Evolutionary conservation across 2,329 filamentous ascomycete genomes (phyloP).

Genomic region (Thelonectria rubi): DNA sequence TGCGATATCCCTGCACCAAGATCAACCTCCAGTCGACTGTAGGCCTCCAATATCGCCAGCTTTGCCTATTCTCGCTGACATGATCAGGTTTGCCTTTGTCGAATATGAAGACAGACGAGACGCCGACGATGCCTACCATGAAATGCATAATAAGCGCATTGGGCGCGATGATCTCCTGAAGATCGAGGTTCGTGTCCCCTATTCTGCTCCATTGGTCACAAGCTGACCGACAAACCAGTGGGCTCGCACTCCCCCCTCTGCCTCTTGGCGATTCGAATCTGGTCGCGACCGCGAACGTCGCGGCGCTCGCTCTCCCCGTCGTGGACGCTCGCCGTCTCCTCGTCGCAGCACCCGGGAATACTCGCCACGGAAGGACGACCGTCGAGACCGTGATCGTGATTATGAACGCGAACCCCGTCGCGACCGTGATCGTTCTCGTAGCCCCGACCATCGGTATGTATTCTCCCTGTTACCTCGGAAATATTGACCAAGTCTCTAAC

Average conservation of each 20-base stretch:
- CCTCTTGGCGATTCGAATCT: constrained; percentile 97
- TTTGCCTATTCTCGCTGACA: constrained; percentile 21
- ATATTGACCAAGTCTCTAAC: constrained; percentile 20
- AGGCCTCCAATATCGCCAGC: constrained; percentile 56
- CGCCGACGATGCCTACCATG: constrained; percentile 98
- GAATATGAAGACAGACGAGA: constrained; percentile 99
- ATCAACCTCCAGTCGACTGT: constrained; percentile 94
- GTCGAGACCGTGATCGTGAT: constrained; percentile 81
- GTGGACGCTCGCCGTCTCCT: constrained; percentile 79
- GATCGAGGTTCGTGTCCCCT: constrained; percentile 79
- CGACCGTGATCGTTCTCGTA: constrained; percentile 79
- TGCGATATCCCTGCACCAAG: constrained; percentile 98
- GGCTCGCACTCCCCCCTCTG: constrained; percentile 97
- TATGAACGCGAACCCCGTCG: constrained; percentile 79
- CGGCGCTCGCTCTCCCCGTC: constrained; percentile 70
- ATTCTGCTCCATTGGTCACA: background rate
- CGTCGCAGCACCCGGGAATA: constrained; percentile 81
- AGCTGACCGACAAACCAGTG: constrained; percentile 66
- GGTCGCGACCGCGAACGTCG: constrained; percentile 79
- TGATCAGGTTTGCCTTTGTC: constrained; percentile 87
- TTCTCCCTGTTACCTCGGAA: background rate
- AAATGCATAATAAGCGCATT: constrained; percentile 99
- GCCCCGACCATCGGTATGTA: constrained; percentile 68
- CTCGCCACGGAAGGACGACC: constrained; percentile 89
- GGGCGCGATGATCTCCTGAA: constrained; percentile 95